Evolutionary conservation across 768 basidiomycete species (phyloP).

Genomic region (Hygrophorus pudorinus): DNA sequence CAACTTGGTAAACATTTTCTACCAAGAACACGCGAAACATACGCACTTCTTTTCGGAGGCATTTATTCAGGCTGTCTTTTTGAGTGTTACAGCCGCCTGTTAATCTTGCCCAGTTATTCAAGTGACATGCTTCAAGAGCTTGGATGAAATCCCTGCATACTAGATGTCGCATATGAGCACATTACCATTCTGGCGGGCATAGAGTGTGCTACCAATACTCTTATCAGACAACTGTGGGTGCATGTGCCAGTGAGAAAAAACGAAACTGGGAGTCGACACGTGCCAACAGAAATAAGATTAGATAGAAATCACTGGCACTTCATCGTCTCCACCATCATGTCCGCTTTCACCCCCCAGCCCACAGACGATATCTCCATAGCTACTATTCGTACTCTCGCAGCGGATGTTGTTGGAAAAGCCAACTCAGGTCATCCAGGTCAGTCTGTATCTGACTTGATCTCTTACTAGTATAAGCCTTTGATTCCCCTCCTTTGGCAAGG

Average conservation of each 20-base stretch:
- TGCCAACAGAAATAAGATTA: constrained; percentile 6
- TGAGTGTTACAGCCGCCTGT: constrained; percentile 61
- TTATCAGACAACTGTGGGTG: constrained; percentile 67
- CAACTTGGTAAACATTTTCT: constrained; percentile 7
- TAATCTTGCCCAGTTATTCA: constrained; percentile 50
- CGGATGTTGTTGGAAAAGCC: constrained; percentile 72
- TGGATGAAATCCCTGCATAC: constrained; percentile 72
- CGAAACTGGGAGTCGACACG: constrained; percentile 2
- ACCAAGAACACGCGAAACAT: constrained; percentile 1
- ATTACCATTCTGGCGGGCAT: constrained; percentile 1
- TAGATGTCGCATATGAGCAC: constrained; percentile 17
- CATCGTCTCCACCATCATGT: constrained; percentile 26
- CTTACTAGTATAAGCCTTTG: constrained; percentile 8
- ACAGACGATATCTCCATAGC: constrained; percentile 53
- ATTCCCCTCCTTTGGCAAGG: constrained; percentile 30
- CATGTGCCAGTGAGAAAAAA: constrained; percentile 26
- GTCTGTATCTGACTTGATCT: constrained; percentile 11
- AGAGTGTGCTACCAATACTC: constrained; percentile 34
- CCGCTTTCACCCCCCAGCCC: constrained; percentile 27
- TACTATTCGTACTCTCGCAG: constrained; percentile 69
- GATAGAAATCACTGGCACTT: constrained; percentile 1
- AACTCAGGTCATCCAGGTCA: constrained; percentile 91
- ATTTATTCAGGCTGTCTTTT: constrained; percentile 60
- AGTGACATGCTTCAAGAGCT: constrained; percentile 65
- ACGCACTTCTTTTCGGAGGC: constrained; percentile 61